phyloP scores from a whole-genome alignment of 148 eudicot species.

The Bassia scoparia region DNA sequence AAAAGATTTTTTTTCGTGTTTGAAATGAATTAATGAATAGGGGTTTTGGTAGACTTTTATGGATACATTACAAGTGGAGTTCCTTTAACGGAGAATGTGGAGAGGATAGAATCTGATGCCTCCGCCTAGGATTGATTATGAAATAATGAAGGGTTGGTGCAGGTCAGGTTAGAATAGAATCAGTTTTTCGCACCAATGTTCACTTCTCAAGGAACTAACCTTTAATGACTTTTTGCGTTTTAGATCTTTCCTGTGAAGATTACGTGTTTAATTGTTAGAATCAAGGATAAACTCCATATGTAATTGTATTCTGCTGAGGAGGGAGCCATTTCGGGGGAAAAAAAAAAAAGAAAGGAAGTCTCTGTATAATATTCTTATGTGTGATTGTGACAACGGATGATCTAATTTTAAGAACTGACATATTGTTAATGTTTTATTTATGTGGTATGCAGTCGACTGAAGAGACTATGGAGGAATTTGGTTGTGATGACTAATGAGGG shows the following conservation, averaged over 20 bases:
- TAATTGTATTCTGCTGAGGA: not conserved
- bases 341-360: not conserved
- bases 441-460: slow-evolving; percentile 66
- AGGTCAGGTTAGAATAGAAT: not conserved
- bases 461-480: slow-evolving; percentile 88
- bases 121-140: not conserved
- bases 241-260: not conserved
- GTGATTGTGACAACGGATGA: not conserved
- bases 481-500: slow-evolving; percentile 97
- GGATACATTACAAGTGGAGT: not conserved
- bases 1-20: no score
- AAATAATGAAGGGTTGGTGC: not conserved
- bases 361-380: not conserved
- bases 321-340: not conserved
- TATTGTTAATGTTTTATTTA: slow-evolving; percentile 2
- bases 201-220: not conserved
- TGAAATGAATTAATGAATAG: not conserved
- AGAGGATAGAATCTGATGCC: not conserved
- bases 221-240: not conserved
- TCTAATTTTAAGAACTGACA: not conserved
- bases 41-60: not conserved
- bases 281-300: not conserved
- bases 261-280: not conserved
- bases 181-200: not conserved
- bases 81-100: not conserved